A percentile compares a stretch with the other conserved stretches of the same genome.
Conservation (phyloP, 768 basidiomycete genomes). For the Rhodotorula taiwanensis region DNA sequence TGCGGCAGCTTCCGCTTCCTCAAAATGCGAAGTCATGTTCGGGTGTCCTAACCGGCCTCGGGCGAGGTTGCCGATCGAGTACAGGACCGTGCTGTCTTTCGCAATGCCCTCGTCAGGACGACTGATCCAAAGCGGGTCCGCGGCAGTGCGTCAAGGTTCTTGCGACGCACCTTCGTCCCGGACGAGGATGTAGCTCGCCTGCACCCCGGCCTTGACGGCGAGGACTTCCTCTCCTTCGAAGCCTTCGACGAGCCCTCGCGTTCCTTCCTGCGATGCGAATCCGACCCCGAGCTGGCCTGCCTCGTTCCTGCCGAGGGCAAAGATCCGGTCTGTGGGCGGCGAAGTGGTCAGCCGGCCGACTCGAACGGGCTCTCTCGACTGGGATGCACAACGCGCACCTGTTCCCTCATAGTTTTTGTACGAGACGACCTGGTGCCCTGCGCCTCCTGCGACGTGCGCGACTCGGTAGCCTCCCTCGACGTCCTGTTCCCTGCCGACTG, state of each 20-base stretch:
- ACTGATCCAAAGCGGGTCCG: background rate
- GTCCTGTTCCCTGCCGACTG: constrained; percentile 22
- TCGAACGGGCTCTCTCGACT: too few species aligned
- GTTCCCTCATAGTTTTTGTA: constrained; percentile 13
- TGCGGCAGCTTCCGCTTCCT: background rate
- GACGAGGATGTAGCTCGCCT: constrained; percentile 25
- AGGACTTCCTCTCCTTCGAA: constrained; percentile 28
- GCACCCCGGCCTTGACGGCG: background rate
- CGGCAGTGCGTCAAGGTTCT: background rate
- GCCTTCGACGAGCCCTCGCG: constrained; percentile 31
- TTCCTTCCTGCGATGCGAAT: constrained; percentile 28
- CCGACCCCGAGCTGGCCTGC: constrained; percentile 23
- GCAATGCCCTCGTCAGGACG: too few species aligned
- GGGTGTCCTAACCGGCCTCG: constrained; percentile 24
- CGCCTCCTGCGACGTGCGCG: background rate
- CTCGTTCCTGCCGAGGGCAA: constrained; percentile 32
- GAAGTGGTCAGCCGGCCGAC: too few species aligned
- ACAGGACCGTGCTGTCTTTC: constrained; percentile 19
- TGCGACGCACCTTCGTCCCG: constrained; percentile 1
- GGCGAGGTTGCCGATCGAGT: constrained; percentile 17
- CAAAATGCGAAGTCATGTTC: background rate
- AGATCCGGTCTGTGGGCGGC: constrained; percentile 9
- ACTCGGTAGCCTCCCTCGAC: background rate
- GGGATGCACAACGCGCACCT: too few species aligned
- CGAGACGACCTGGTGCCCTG: constrained; percentile 12